Evolutionary conservation across 805 yeast genomes (phyloP).

Genomic region (Saccharomycopsis microspora): DNA sequence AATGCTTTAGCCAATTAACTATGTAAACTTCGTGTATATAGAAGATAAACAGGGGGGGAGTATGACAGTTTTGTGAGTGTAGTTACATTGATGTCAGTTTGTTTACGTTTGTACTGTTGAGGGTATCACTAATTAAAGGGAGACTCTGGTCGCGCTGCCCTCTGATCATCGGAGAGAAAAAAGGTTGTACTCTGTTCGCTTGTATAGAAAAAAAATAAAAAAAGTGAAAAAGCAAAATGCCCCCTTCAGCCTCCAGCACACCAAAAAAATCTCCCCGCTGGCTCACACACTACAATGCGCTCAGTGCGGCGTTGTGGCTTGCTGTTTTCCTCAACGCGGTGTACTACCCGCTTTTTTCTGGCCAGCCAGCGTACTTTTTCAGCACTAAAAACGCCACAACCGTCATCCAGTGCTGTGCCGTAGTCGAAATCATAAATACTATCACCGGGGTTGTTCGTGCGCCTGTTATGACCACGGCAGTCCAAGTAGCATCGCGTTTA

Average conservation of each 20-base stretch:
- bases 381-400: conserved; percentile 49
- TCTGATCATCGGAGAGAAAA: too few species aligned
- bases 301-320: conserved; percentile 45
- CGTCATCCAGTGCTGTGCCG: conserved; percentile 64
- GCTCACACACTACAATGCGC: conserved; percentile 38
- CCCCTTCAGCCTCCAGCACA: background rate
- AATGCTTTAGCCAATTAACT: too few species aligned
- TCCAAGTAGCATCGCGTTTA: conserved; percentile 82
- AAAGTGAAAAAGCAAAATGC: background rate
- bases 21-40: too few species aligned
- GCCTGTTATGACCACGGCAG: conserved; percentile 70
- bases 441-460: conserved; percentile 73
- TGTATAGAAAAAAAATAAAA: background rate
- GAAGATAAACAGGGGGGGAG: too few species aligned
- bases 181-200: too few species aligned
- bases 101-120: too few species aligned
- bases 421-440: conserved; percentile 73
- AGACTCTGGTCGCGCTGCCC: too few species aligned
- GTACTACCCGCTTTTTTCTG: conserved; percentile 28
- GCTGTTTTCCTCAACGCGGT: conserved; percentile 35
- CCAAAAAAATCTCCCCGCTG: conserved; percentile 12
- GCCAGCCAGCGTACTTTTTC: conserved; percentile 57
- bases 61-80: too few species aligned
- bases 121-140: too few species aligned
- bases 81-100: too few species aligned